Evolutionary conservation across 805 yeast genomes (phyloP), one percentile per base, ranked within the genome.

Genomic region (Metschnikowia baotianmanensis): DNA sequence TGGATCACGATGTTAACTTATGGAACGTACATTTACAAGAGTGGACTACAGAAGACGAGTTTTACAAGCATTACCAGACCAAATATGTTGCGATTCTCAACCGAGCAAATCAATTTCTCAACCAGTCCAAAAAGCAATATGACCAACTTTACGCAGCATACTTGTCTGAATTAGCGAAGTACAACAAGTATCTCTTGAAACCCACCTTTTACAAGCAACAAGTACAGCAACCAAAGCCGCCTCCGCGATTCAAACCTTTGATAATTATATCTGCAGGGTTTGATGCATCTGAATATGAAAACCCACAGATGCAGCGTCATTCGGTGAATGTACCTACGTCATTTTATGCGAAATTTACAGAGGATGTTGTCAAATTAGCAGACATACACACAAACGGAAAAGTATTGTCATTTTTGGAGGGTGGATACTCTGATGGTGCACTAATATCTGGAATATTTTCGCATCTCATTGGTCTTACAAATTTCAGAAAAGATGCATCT

Each of bases 401-500:
- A 43, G 65, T 86, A 0, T 49, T 86, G 0, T 84, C 95, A 1
- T 60, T 86, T 17, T 62, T 86, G 48, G 96, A 86, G 63, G 96
- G 96, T 19, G 96, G 96, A 1, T 86, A 86, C 57, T 82, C 93
- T 0, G 89, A 86, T 53, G 83, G 84, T 3, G 95, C 95, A 0
- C 69, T 86, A 13, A 62, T 82, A 1, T 83, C 93, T 1, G 95
- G 95, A 10, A 80, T 83, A 0, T 83, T 85, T 56, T 77, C 93
- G 4, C 95, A 86, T 57, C 62, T 86, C 40, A 76, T 83, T 27
- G 96, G 95, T 0, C 58, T 86, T 37, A 83, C 81, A 36, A 67
- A 69, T 21, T 65, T 67, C 38, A 65, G 69, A 38, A 43, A 43
- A 11, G 48, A 50, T 5, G 41, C 32, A 5, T 26, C 40, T 16